These are phyloP conservation scores for Daldinia loculata DNA, from an alignment of 495 filamentous ascomycete genomes.

Conservation along the genomic window DNA sequence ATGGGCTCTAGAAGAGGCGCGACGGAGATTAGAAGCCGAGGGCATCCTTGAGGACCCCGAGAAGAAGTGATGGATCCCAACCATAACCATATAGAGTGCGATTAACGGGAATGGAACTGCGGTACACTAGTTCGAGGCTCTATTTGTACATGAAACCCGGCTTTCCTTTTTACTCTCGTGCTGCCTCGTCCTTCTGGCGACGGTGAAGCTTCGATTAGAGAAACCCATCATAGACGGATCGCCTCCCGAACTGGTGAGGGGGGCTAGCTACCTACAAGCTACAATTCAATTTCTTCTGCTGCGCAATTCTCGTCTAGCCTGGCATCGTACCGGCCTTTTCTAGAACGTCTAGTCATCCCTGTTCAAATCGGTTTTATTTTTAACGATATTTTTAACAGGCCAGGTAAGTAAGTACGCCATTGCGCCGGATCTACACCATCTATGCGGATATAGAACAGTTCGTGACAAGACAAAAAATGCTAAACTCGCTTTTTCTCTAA, in stretches of 20 bases:
- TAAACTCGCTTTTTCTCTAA: conserved; percentile 30
- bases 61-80: conserved; percentile 44
- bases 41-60: conserved; percentile 81
- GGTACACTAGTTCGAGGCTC: conserved; percentile 15
- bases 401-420: conserved; percentile 35
- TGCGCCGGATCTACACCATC: conserved; percentile 28
- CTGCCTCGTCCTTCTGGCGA: conserved; percentile 14
- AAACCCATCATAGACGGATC: conserved; percentile 40
- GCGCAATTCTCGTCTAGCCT: not conserved
- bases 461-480: conserved; percentile 12
- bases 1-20: conserved; percentile 97
- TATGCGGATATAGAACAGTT: conserved; percentile 11
- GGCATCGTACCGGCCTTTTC: not conserved
- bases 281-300: conserved; percentile 29
- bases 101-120: conserved; percentile 14
- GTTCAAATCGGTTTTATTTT: conserved; percentile 15
- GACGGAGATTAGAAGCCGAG: conserved; percentile 90
- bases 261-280: conserved; percentile 29
- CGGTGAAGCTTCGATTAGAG: conserved; percentile 35
- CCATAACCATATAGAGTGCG: conserved; percentile 5
- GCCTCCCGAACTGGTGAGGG: conserved; percentile 28
- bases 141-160: conserved; percentile 40
- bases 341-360: not conserved
- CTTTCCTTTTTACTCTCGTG: conserved; percentile 26
- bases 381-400: conserved; percentile 23